Evolutionary conservation across 2,329 filamentous ascomycete species (phyloP), one percentile per base, ranked within the genome.

Genomic region (Thielaviopsis punctulata): DNA sequence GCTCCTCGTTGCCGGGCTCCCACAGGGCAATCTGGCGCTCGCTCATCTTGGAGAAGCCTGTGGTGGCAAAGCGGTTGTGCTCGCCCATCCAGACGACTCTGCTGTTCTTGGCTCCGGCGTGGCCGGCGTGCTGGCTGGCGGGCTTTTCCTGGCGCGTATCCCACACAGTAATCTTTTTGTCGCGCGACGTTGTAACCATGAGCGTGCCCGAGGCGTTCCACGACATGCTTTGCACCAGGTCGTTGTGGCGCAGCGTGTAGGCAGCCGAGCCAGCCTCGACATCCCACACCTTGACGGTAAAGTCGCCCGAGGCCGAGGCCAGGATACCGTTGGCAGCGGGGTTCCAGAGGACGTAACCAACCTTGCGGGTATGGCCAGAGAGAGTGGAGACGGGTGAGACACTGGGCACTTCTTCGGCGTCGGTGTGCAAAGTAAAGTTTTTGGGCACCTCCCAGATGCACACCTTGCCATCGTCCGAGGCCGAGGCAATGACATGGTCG

Each of bases 91-190:
- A 98, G 13, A 95, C 89, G 25, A 84, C 84, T 64, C 92, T 84
- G 69, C 90, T 95, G 73, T 94, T 96, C 77, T 98, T 98, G 59
- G 92, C 92, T 53, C 92, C 92, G 25, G 81, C 76, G 66, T 98
- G 92, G 56, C 92, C 92, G 4, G 80, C 70, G 13, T 82, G 80
- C 64, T 95, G 89, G 62, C 94, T 84, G 4, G 83, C 84, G 13
- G 89, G 79, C 67, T 78, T 84, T 69, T 96, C 84, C 71, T 95
- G 89, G 63, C 92, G 83, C 55, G 90, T 87, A 73, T 98, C 92
- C 92, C 92, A 98, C 57, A 96, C 82, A 56, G 92, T 83, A 58
- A 98, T 76, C 73, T 95, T 95, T 82, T 98, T 98, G 77, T 98
- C 92, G 62, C 92, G 80, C 56, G 88, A 95, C 8, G 92, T 96